Evolutionary conservation across 345 rosid species (phyloP), one percentile per base, ranked within the genome.

Genomic region (Populus deltoides): DNA sequence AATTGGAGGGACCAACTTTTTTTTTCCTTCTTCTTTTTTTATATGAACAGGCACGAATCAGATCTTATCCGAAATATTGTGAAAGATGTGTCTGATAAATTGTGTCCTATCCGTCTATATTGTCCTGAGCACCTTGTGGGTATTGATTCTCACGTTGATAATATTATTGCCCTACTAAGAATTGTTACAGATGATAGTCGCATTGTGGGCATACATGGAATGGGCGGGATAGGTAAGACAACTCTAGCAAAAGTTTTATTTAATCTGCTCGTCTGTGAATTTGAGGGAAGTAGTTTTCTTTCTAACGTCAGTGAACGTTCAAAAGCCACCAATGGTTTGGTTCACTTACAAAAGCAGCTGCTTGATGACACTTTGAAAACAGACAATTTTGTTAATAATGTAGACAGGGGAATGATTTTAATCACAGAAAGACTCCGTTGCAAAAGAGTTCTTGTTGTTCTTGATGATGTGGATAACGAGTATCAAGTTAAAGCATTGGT

Each of bases 1-100:
- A 39, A 8, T 39, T 7, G 41, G 1, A 39, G 10, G 0, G 41
- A 7, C n/a, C 39, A 9, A 39, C 43, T 39, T 7, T 8, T 38
- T n/a, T 39, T 39, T 8, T 8, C 0, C 11, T 7, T 8, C 0
- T 11, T 43, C 4, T n/a, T n/a, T 3, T 47, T 47, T 16, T 47
- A 47, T 47, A 24, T 39, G 20, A n/a, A 2, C 16, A 86, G 87
- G 80, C 75, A 41, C 2, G 85, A 86, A 69, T 78, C 84, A 1
- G 71, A 45, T 53, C 78, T 87, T 31, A 75, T 80, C 16, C 82
- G 83, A 24, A 73, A 74, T 7, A 80, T 84, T 47, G 82, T 85
- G 4, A 35, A 68, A n/a, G 75, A 75, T 35, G 45, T 87, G 24
- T 68, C 74, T 79, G 70, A 66, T 63, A 87, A 68, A 76, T 36